Evolutionary conservation across 177 flowering plant species (phyloP).

Genomic region (Vitis hybrid): DNA sequence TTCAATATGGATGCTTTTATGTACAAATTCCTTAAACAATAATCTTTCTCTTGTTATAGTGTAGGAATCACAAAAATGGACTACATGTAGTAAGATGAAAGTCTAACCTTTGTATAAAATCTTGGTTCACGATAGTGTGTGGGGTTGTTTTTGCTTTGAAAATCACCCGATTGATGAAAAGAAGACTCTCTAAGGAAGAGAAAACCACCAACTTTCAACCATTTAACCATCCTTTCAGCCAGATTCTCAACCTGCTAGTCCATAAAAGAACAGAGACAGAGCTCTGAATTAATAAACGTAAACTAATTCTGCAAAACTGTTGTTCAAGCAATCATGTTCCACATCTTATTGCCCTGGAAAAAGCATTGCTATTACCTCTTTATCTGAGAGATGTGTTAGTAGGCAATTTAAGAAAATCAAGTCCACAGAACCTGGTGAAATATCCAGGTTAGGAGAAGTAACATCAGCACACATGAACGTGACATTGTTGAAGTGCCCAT

Average conservation of each 20-base stretch:
- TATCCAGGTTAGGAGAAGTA: slow-evolving; percentile 67
- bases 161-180: slow-evolving; percentile 92
- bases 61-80: too few relatives aligned
- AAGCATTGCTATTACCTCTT: slow-evolving; percentile 49
- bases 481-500: slow-evolving; percentile 78
- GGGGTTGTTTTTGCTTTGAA: slow-evolving; percentile 72
- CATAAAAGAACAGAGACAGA: slow-evolving; percentile 6
- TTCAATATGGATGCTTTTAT: too few relatives aligned
- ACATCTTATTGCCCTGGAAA: too few relatives aligned
- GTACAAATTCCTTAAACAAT: too few relatives aligned
- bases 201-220: slow-evolving; percentile 90
- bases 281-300: background rate
- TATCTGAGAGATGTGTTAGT: slow-evolving; percentile 90
- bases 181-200: slow-evolving; percentile 95
- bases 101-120: slow-evolving; percentile 82
- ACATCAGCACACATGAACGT: slow-evolving; percentile 92
- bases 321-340: too few relatives aligned
- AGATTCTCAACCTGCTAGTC: slow-evolving; percentile 66
- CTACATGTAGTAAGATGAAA: background rate
- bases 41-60: too few relatives aligned
- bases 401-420: slow-evolving; percentile 93
- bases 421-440: slow-evolving; percentile 70
- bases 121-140: slow-evolving; percentile 94
- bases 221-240: slow-evolving; percentile 70
- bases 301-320: too few relatives aligned